Evolutionary conservation across 208 protist genomes (phyloP), one percentile per base, ranked within the genome.

Genomic region (Kentomonas sorsogonicus): DNA sequence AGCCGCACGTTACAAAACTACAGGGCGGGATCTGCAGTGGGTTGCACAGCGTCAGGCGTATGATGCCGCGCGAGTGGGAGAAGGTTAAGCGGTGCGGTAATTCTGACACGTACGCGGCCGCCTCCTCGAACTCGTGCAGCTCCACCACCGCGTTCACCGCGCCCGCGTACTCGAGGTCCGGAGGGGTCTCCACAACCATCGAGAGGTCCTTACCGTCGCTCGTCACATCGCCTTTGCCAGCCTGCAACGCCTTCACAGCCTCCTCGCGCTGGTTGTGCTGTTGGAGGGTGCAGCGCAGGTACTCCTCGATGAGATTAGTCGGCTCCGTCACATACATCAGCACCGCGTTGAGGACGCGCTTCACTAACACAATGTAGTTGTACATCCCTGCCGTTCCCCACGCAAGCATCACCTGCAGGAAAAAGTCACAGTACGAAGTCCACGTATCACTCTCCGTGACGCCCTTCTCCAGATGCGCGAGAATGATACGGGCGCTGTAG

Each of bases 11-110:
- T 16, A 79, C 63, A 65, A 44, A 79, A 2, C 23, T 33, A 38
- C 68, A 75, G 18, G 53, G 63, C 3, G 75, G 72, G 29, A 84
- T 74, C 1, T 50, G 50, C 5, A 86, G 63, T 15, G 83, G 78
- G 34, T 86, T 86, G n/a, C 31, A 71, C 26, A 83, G 63, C 18
- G 56, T 60, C 34, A 86, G 40, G 54, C 69, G 69, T 27, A 90
- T 40, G 11, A 86, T 60, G 40, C 64, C 74, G 41, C 68, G 48
- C 16, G 62, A 34, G 23, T 78, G 66, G 3, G 71, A 72, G 48
- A 86, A 77, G n/a, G 66, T 80, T 30, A 86, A 48, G 39, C 62
- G 59, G 15, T 23, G 20, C 25, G 79, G 78, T 20, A 83, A 30
- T 0, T 41, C 22, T 20, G 72, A 57, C 25, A 77, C 31, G 10